phyloP scores from a whole-genome alignment of 2,329 filamentous ascomycete species.

The Teratosphaeria epicoccoides region DNA sequence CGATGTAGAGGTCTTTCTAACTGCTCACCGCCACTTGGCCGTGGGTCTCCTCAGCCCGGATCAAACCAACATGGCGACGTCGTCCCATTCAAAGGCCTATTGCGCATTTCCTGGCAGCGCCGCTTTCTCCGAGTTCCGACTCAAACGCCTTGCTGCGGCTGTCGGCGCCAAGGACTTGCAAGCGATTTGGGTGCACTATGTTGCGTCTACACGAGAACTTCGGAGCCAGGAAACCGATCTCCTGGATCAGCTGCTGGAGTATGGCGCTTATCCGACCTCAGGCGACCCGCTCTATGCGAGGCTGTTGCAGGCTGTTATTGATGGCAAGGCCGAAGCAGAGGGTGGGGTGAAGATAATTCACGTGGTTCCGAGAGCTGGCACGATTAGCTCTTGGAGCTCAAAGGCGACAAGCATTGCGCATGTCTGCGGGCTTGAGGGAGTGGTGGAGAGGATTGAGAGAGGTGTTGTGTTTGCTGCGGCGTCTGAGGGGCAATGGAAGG shows the following conservation, averaged over 20 bases:
- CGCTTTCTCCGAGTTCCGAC: slow-evolving; percentile 45
- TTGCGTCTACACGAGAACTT: slow-evolving; percentile 34
- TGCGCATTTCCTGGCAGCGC: slow-evolving; percentile 39
- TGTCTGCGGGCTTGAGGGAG: slow-evolving; percentile 69
- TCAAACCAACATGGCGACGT: slow-evolving; percentile 11
- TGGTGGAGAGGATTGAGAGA: slow-evolving; percentile 71
- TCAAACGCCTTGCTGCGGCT: slow-evolving; percentile 34
- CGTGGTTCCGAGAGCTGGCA: slow-evolving; percentile 67
- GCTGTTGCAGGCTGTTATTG: slow-evolving; percentile 37
- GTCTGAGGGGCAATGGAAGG: slow-evolving; percentile 42
- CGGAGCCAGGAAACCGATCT: slow-evolving; percentile 37
- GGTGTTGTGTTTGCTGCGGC: slow-evolving; percentile 64
- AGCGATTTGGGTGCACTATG: slow-evolving; percentile 43
- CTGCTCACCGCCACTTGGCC: not conserved
- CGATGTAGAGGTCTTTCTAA: not conserved
- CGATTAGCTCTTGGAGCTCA: slow-evolving; percentile 91
- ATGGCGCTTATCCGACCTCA: slow-evolving; percentile 44
- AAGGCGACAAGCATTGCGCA: slow-evolving; percentile 90
- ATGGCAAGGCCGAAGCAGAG: slow-evolving; percentile 39
- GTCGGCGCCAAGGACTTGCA: slow-evolving; percentile 38
- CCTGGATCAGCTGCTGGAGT: slow-evolving; percentile 50
- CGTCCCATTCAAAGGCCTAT: not conserved
- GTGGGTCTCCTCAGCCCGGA: not conserved
- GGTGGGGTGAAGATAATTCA: slow-evolving; percentile 50
- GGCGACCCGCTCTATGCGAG: slow-evolving; percentile 35